Evolutionary conservation across 176 grass and related monocot genomes (phyloP).

Genomic region (Melocanna baccifera): DNA sequence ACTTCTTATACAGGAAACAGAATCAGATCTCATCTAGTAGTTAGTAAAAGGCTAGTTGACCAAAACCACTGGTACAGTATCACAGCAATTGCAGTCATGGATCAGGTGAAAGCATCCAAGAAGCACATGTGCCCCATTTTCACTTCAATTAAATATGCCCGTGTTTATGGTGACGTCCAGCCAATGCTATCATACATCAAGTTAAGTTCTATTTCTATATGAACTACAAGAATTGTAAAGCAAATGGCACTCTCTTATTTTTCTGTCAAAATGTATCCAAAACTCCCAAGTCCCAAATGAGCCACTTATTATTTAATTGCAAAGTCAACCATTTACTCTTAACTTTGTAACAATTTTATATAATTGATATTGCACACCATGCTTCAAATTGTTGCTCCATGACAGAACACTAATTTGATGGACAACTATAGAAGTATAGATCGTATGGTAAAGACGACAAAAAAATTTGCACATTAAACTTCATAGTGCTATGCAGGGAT

Average conservation of each 20-base stretch:
- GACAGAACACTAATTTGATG: neutral
- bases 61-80: conserved; percentile 13
- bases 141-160: neutral
- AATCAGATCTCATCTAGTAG: conserved; percentile 49
- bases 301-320: neutral
- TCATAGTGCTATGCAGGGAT: neutral
- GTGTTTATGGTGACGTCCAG: neutral
- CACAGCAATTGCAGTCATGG: neutral
- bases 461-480: neutral
- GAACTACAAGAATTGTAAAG: neutral
- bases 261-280: neutral
- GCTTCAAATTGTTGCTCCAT: neutral
- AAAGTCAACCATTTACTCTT: neutral
- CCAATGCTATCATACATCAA: neutral
- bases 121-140: neutral
- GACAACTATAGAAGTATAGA: neutral
- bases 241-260: neutral
- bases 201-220: neutral
- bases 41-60: conserved; percentile 38
- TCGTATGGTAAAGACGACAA: neutral
- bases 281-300: neutral
- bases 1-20: conserved; percentile 45
- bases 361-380: neutral
- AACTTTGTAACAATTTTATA: neutral
- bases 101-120: conserved; percentile 4